Base-by-base conservation (phyloP, 2,329 filamentous ascomycete species). In the Colletotrichum camelliae region DNA sequence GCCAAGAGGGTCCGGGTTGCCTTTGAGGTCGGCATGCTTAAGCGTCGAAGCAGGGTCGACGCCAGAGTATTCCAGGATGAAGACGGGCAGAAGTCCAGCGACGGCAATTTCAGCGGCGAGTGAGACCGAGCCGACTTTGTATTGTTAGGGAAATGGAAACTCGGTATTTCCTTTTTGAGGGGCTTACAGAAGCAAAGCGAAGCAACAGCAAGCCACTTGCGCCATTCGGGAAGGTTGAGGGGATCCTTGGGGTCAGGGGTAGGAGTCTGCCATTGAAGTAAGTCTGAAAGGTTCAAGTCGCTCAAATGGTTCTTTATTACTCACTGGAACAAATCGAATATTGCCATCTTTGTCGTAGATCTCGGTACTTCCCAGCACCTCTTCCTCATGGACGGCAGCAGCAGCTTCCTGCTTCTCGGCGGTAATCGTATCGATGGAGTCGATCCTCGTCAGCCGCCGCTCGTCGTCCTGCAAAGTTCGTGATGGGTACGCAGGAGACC, bases 21-120 rank as follows among this genome's bases (percentile, higher is more conserved):
- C 39, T 39, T 66, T 66, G 39, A 79, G 77, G 37, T 80, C 78
- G 18, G 39, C 62, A 13, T 66, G 33, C 35, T 78, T 79, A 16
- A 83, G 76, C 24, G 78, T 72, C 9, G 58, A 61, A 12, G 79
- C 76, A 2, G 82, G 77, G 72, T 80, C 78, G 15, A 82, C 74
- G 16, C 82, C 81, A 10, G 80, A 79, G 66, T 84, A 84, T 72
- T 83, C 80, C 67, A 84, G 79, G 12, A 81, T 71, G 70, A 83
- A 84, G 12, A 84, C 79, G 55, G 83, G 82, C 10, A 83, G 72
- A 37, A 83, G 77, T 5, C 76, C 76, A 27, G 78, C 80, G 57
- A 83, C 78, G 57, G 81, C 79, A 16, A 79, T 66, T n/a, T 66
- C 62, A 48, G 80, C 77, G 4, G 80, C 75, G n/a, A 81, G 77